A percentile compares a stretch with the other conserved stretches of the same genome.
These are phyloP conservation scores for Quercus bicolor DNA, from an alignment of 306 rosid species.

Conservation along the genomic window DNA sequence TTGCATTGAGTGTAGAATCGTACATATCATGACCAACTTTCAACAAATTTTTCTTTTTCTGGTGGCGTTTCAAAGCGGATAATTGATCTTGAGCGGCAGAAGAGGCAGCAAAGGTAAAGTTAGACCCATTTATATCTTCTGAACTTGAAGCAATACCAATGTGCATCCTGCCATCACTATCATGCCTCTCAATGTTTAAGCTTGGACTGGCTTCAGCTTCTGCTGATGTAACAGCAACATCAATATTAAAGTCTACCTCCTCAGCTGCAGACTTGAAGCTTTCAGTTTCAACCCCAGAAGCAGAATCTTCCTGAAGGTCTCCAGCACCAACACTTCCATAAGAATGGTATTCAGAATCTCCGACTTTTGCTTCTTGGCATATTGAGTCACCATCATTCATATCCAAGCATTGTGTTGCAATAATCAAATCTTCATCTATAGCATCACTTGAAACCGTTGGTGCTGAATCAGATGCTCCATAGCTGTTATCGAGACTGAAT, in stretches of 20 bases:
- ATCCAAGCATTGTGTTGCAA: constrained; percentile 40
- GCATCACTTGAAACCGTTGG: constrained; percentile 37
- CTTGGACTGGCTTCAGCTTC: constrained; percentile 50
- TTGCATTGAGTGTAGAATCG: constrained; percentile 38
- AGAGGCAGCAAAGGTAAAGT: constrained; percentile 82
- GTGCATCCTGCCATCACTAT: constrained; percentile 37
- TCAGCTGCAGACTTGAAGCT: constrained; percentile 81
- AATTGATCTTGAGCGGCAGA: constrained; percentile 53
- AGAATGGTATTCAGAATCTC: constrained; percentile 19
- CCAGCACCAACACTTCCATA: constrained; percentile 35
- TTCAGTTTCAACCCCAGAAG: constrained; percentile 73
- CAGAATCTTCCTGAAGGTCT: constrained; percentile 44
- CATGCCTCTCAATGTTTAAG: constrained; percentile 33
- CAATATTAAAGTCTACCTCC: constrained; percentile 54
- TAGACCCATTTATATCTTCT: constrained; percentile 42
- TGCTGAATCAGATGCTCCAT: constrained; percentile 25
- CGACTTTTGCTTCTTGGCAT: constrained; percentile 29
- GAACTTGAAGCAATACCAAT: constrained; percentile 46
- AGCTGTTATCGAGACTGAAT: constrained; percentile 30
- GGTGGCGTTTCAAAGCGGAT: constrained; percentile 51
- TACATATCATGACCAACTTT: constrained; percentile 58
- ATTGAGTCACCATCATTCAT: constrained; percentile 39
- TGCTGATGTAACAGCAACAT: constrained; percentile 22
- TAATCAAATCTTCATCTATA: constrained; percentile 65
- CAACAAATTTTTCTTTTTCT: constrained; percentile 56